These are phyloP conservation scores for Golubevia pallescens DNA, from an alignment of 1,284 basidiomycete genomes.

Conservation along the genomic window DNA sequence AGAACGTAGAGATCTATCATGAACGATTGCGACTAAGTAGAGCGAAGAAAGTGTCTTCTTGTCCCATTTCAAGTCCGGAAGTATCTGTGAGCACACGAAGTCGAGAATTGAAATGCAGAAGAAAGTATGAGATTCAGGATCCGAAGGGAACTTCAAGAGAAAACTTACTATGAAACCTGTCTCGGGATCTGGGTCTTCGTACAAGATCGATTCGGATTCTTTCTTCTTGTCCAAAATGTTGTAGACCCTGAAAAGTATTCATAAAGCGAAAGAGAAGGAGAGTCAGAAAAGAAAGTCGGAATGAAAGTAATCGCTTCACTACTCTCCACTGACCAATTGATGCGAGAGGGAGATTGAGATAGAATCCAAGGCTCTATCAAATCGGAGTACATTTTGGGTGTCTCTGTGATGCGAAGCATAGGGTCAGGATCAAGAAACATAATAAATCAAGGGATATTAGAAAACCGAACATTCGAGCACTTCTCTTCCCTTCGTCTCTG, in stretches of 20 bases:
- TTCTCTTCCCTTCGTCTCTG: no score
- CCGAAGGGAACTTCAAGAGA: background rate
- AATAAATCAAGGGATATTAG: no score
- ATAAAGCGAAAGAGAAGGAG: background rate
- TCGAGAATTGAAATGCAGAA: background rate
- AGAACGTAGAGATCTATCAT: conserved; percentile 54
- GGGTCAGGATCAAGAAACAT: conserved; percentile 1
- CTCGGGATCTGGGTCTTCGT: conserved; percentile 69
- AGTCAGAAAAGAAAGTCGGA: background rate
- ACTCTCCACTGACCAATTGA: conserved; percentile 74
- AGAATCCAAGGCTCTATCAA: conserved; percentile 51
- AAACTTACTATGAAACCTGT: conserved; percentile 71
- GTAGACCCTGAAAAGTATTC: conserved; percentile 72
- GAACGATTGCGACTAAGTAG: conserved; percentile 61
- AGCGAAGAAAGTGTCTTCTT: conserved; percentile 51
- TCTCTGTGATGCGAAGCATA: conserved; percentile 20
- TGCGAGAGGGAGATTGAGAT: conserved; percentile 61
- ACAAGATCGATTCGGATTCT: conserved; percentile 79
- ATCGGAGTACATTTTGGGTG: conserved; percentile 43
- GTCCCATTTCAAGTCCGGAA: conserved; percentile 64
- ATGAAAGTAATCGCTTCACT: conserved; percentile 5
- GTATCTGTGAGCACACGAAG: conserved; percentile 31
- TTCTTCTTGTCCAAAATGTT: conserved; percentile 82
- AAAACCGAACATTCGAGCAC: background rate
- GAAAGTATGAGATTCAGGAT: background rate